Base-by-base conservation (phyloP, 768 basidiomycete genomes). In the Leccinellum luteum region DNA sequence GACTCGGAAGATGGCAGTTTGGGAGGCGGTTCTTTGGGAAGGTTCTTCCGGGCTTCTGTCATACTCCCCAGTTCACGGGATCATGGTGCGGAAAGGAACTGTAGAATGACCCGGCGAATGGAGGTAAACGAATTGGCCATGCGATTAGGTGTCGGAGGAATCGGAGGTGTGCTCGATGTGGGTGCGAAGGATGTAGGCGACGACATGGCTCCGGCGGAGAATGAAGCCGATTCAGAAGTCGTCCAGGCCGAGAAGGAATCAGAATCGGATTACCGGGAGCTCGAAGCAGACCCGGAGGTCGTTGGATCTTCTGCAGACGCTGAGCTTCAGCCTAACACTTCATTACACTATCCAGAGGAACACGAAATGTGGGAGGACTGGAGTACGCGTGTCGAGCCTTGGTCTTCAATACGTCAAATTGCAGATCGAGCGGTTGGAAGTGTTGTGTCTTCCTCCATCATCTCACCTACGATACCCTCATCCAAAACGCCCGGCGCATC, bases 91-190 rank as follows among this genome's bases (percentile, higher is more conserved):
- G 92, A 94, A 66, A 78, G 77, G 45, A 70, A 75, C 8, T 81
- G 76, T 51, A 82, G 92, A 48, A 76, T 86, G 58, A 73, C 75
- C 4, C 76, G 92, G 34, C 78, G 92, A 56, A 77, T 83, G 56
- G 87, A 92, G 63, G 83, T 92, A 54, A 94, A 94, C 68, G 86
- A 90, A 64, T 73, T 94, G 47, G 85, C 83, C 0, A 87, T 91
- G 79, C 83, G 89, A n/a, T 90, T 92, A 85, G 92, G 84, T 6
- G 78, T 92, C 35, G 89, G 87, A 32, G 81, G 82, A 0, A 79
- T 91, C 7, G 92, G 92, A 10, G 92, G 92, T 12, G 64, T 75
- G 7, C 66, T 92, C 6, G 85, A 84, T 27, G 50, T 27, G 35
- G 64, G 14, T 38, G 15, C 19, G 4, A 49, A 52, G 30, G 48